Evolutionary conservation across 305 asterid species (phyloP).

Genomic region (Galium porrigens): DNA sequence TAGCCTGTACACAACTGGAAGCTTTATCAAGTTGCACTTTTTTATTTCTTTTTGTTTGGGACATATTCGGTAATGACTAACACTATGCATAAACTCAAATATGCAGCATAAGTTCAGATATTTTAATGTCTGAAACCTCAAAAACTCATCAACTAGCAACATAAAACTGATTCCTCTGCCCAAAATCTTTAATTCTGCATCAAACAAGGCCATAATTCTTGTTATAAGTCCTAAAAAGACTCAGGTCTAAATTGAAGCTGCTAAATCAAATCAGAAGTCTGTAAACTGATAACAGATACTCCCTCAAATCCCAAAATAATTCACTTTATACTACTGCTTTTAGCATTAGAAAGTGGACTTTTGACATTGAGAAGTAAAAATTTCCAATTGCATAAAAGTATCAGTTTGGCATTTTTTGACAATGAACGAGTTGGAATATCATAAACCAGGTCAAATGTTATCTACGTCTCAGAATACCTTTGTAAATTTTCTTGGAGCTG

Average conservation of each 20-base stretch:
- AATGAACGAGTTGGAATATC: neutral
- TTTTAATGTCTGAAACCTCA: neutral
- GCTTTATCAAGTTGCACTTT: slow-evolving; percentile 2
- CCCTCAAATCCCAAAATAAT: neutral
- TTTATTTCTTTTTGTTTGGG: neutral
- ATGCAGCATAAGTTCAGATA: neutral
- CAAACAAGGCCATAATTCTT: neutral
- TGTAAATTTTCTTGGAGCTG: slow-evolving; percentile 72
- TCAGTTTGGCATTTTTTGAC: neutral
- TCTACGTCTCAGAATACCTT: slow-evolving; percentile 33
- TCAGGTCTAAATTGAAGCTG: neutral
- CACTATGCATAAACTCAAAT: neutral
- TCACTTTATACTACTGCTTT: neutral
- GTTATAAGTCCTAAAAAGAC: neutral
- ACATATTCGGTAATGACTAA: neutral
- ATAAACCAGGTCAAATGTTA: neutral
- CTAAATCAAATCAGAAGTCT: neutral
- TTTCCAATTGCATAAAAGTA: neutral
- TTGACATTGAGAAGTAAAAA: neutral
- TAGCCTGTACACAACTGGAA: slow-evolving; percentile 33
- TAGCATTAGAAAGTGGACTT: neutral
- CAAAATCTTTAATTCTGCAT: slow-evolving; percentile 1
- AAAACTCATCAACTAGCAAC: neutral
- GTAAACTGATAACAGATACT: neutral
- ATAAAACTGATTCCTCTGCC: neutral